These are phyloP conservation scores for Xylariaceae sp. DNA, from an alignment of 2,329 filamentous ascomycete species.

Conservation along the genomic window DNA sequence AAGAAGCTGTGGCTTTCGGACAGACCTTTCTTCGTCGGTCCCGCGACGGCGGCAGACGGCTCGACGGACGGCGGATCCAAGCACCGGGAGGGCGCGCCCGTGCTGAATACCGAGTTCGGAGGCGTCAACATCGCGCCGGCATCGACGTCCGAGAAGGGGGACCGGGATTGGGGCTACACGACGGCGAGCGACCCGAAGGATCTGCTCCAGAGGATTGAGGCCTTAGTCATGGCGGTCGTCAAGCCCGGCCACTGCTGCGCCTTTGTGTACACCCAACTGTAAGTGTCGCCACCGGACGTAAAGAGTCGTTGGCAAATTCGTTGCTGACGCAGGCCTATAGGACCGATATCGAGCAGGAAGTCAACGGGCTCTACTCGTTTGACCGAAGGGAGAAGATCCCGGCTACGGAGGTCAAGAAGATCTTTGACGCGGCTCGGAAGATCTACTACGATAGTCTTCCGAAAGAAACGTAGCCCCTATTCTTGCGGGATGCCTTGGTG, in stretches of 20 bases:
- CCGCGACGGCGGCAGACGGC: conserved; percentile 39
- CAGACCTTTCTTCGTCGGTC: conserved; percentile 56
- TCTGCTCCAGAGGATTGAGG: conserved; percentile 60
- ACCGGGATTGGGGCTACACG: conserved; percentile 68
- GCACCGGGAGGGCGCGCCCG: conserved; percentile 58
- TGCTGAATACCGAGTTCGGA: conserved; percentile 70
- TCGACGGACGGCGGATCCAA: conserved; percentile 47
- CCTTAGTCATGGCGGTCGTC: conserved; percentile 60
- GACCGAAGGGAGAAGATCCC: conserved; percentile 64
- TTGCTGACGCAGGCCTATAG: conserved; percentile 29
- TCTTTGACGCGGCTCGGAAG: conserved; percentile 57
- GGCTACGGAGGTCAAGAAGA: conserved; percentile 56
- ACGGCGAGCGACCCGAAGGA: conserved; percentile 64
- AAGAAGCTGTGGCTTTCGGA: conserved; percentile 52
- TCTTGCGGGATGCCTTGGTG: background rate
- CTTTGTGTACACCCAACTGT: conserved; percentile 69
- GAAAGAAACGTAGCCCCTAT: conserved; percentile 1
- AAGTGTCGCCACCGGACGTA: too few species aligned
- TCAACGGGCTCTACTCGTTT: conserved; percentile 67
- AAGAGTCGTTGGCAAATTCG: too few species aligned
- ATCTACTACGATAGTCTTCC: conserved; percentile 45
- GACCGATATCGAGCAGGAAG: conserved; percentile 67
- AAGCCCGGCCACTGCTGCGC: conserved; percentile 60
- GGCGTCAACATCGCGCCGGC: conserved; percentile 66
- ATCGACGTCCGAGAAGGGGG: conserved; percentile 42